Base-by-base conservation (phyloP, 345 rosid genomes). In the Syzygium jambos region DNA sequence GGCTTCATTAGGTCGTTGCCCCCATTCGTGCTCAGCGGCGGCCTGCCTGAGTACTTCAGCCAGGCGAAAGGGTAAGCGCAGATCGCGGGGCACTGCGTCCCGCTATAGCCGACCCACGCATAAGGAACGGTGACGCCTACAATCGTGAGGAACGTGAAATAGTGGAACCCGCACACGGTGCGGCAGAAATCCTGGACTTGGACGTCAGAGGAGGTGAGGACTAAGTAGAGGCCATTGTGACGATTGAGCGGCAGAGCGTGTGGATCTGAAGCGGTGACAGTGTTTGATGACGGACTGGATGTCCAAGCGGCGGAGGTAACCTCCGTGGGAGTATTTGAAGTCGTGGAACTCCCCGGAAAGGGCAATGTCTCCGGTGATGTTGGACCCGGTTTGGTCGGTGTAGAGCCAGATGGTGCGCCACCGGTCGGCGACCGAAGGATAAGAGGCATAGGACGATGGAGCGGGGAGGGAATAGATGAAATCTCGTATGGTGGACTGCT, bases 121-220 rank as follows among this genome's bases (percentile, higher is more conserved):
- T 95, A 93, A 2, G 96, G 96, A 52, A 92, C 91, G 0, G 92
- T 91, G 68, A 85, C 93, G 2, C 97, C 96, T 34, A 93, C 95
- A 43, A 91, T 87, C 53, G 16, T 78, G 12, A 95, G 93, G 88
- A 95, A 95, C 49, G 96, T 93, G 92, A 93, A 93, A 90, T 94
- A 95, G 88, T 94, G 97, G 86, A 95, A 93, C 7, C 96, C 96
- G 63, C 95, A 93, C 10, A 92, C 96, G 11, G 91, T 95, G 51
- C 96, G 88, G 86, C 96, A 94, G 88, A 95, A 95, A 22, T 95
- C 97, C 80, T 95, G 95, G 30, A 95, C 96, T 51, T 80, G 89
- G 61, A 95, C 95, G 73, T 93, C 96, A 56, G 77, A 80, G 3
- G 96, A 92, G 59, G 94, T 92, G 43, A 95, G 89, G 38, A 94